Evolutionary conservation across 257 asterid species (phyloP), one percentile per base, ranked within the genome.

Genomic region (Ajuga chamaepitys): DNA sequence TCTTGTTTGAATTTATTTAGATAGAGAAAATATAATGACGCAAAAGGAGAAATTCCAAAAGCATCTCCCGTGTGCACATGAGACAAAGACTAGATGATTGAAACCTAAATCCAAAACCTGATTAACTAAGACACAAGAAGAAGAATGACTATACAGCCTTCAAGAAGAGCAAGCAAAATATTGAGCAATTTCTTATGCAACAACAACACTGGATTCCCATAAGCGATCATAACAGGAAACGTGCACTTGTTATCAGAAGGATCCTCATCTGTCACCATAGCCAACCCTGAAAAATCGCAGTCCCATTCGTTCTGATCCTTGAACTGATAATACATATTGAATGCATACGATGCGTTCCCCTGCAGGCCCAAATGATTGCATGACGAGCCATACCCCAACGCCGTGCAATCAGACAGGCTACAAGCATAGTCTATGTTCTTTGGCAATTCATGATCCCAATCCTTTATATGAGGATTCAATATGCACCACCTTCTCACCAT

Each of bases 331-430:
- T 93, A 93, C 99, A 89, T 93, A 28, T 93, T 93, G 66, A 93
- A 93, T 0, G 99, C 97, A 57, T 89, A 93, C 0, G 99, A 93
- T n/a, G 97, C 97, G 64, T 93, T 93, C 66, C 89, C 96, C 30
- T 65, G 45, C 10, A 52, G 56, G 24, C 78, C 82, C 38, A 93
- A 44, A 64, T 87, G 91, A 41, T 86, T 89, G 42, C 99, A 93
- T 4, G 97, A 89, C 13, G 97, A 93, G 0, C 99, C 99, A 30
- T 83, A 93, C 13, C 94, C 95, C 53, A 93, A 54, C 7, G 97
- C 81, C 5, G 99, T 89, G 68, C 99, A 93, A 71, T 93, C 99
- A 0, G 99, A 89, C 5, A 48, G 67, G 66, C 95, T 88, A 51
- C 99, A 89, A 0, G 99, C 99, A n/a, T 77, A 87, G 62, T 88